Evolutionary conservation across 2,329 filamentous ascomycete species (phyloP).

Genomic region (Aplosporella prunicola): DNA sequence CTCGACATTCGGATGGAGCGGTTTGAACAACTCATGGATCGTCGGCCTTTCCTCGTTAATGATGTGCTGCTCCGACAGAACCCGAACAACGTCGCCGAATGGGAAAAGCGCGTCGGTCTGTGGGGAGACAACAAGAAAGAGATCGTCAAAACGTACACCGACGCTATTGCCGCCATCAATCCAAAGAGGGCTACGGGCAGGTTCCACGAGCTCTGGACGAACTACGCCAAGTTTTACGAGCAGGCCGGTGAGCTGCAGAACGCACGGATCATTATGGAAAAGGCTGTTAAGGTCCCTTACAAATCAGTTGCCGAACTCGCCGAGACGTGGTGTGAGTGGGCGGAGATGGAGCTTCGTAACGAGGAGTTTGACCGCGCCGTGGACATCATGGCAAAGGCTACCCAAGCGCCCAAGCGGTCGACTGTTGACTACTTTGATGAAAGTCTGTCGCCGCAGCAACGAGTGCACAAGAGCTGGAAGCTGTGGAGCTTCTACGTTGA

Average conservation of each 20-base stretch:
- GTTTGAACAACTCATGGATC: conserved; percentile 97
- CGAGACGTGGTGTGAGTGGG: conserved; percentile 99
- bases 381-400: conserved; percentile 92
- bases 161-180: conserved; percentile 84
- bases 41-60: conserved; percentile 89
- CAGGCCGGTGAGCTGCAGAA: conserved; percentile 72
- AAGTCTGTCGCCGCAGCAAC: conserved; percentile 81
- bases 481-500: conserved; percentile 99
- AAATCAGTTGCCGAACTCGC: conserved; percentile 95
- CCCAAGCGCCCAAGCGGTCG: conserved; percentile 93
- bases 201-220: conserved; percentile 91
- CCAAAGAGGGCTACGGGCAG: conserved; percentile 90
- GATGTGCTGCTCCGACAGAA: conserved; percentile 93
- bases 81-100: conserved; percentile 89
- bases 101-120: conserved; percentile 91
- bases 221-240: conserved; percentile 97
- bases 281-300: conserved; percentile 94
- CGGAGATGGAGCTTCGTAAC: conserved; percentile 91
- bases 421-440: conserved; percentile 99
- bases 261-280: conserved; percentile 90
- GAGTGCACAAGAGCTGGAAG: conserved; percentile 99
- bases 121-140: conserved; percentile 92
- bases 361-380: conserved; percentile 94
- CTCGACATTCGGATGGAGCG: conserved; percentile 95
- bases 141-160: conserved; percentile 87